Base-by-base conservation (phyloP, 331 rosid species). In the Arachis monticola region DNA sequence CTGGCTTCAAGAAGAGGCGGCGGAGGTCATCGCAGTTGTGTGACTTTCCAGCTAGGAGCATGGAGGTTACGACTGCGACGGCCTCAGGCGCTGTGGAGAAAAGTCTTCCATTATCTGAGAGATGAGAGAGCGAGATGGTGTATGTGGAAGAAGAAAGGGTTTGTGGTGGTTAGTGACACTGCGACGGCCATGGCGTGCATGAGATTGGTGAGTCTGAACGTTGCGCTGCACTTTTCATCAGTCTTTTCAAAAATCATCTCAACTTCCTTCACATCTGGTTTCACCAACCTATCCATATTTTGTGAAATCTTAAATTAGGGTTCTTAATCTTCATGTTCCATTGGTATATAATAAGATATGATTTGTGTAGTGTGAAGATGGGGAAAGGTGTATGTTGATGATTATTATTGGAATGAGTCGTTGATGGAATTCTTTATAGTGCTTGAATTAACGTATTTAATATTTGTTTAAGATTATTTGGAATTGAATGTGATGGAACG, bases 131-230 rank as follows among this genome's bases (percentile, higher is more conserved):
- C 9, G 75, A 67, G 44, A 93, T 78, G 40, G 80, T 79, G 87
- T 83, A 88, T 6, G 98, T 55, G n/a, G 77, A 47, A 47, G 52
- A 88, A 67, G 96, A 85, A 31, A 0, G 98, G 90, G 76, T 87
- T 86, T 30, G 94, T 40, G 69, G 96, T 83, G 63, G 89, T 84
- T 13, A 93, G 67, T 8, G 85, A 83, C 4, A 93, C 96, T 10
- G 96, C 98, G n/a, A 91, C 98, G 27, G 95, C 11, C 97, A 93
- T 93, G 88, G 95, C 87, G 93, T 93, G 97, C 96, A 93, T 91
- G 41, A 91, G 90, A 40, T 91, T 93, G 31, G 85, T 85, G 5
- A 93, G 84, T 58, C 83, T 78, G 86, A 93, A 93, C 7, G 85
- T 59, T 0, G 88, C 2, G 79, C 73, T 75, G 79, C 97, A 85